phyloP scores from a whole-genome alignment of 208 protist species.

The Leptomonas pyrrhocoris region DNA sequence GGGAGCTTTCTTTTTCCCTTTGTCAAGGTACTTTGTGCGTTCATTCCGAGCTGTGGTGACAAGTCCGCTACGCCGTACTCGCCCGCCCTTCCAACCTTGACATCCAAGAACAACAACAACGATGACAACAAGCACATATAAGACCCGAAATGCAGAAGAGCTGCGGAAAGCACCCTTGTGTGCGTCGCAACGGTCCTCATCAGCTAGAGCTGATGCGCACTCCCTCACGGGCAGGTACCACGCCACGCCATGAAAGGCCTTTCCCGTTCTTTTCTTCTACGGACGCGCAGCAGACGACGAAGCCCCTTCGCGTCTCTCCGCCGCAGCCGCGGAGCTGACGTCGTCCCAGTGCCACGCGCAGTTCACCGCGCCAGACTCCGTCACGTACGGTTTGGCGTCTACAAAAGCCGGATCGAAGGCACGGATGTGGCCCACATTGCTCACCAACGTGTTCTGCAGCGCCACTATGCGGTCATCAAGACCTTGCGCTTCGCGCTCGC shows the following conservation, averaged over 20 bases:
- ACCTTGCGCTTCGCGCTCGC: conserved; percentile 24
- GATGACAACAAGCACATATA: no score
- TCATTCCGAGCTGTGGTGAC: no score
- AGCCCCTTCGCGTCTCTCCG: not conserved
- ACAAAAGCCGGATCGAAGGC: conserved; percentile 71
- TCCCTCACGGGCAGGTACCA: not conserved
- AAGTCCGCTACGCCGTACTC: no score
- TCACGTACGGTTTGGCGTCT: conserved; percentile 67
- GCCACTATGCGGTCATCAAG: conserved; percentile 70
- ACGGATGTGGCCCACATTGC: conserved; percentile 69
- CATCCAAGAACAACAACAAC: no score
- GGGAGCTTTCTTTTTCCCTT: no score
- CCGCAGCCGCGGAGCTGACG: not conserved
- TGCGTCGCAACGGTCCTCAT: no score
- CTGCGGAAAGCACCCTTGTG: no score
- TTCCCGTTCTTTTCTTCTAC: no score
- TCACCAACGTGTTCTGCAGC: conserved; percentile 62
- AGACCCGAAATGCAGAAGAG: no score
- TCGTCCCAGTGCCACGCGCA: conserved; percentile 69
- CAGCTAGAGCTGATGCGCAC: not conserved
- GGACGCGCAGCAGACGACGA: not conserved
- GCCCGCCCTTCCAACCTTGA: no score
- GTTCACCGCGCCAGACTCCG: conserved; percentile 72
- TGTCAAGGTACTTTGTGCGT: no score
- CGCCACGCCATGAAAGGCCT: no score